Base-by-base conservation (phyloP, 176 grass and related monocot species). In the Microstegium vimineum region DNA sequence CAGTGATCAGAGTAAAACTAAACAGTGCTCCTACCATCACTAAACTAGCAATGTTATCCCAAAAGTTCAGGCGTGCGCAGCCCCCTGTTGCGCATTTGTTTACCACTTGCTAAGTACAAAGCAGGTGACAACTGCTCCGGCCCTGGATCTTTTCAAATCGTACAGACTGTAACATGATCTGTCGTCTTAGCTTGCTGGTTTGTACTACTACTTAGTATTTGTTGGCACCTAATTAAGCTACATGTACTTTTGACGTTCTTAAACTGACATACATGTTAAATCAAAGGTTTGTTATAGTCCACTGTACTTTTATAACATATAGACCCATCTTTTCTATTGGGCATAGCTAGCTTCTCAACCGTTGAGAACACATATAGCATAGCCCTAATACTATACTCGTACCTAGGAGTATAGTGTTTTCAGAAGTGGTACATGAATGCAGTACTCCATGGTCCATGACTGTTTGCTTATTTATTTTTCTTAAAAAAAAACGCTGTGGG, bases 181-280 rank as follows among this genome's bases (percentile, higher is more conserved):
- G 51, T 22, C n/a, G 54, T 57, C 54, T 26, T 42, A 41, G 36
- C 66, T 25, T 69, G 30, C 2, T 56, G 52, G 20, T 56, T 57
- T 57, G 52, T 57, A n/a, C n/a, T n/a, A n/a, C n/a, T n/a, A n/a
- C n/a, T n/a, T n/a, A 60, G 12, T 8, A 23, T 70, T 15, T 42
- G n/a, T 70, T 70, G n/a, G 67, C 4, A 70, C 22, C 67, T 70
- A 83, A 75, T 26, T 9, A 25, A 60, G n/a, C 59, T 30, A 38
- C 42, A 11, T 52, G 82, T 84, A 84, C 34, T 41, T 84, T 57
- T 32, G 31, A 18, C 27, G 6, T 67, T 67, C 45, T 56, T 76
- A 76, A 66, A 37, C 63, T 54, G 78, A 80, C 78, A 79, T 17
- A 63, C 14, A 42, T 37, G 35, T 25, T 69, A 20, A 52, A 52